A percentile compares a stretch with the other conserved stretches of the same genome.
These are phyloP conservation scores for Sordariomycetes sp. DNA, from an alignment of 2,329 filamentous ascomycete genomes.

Conservation along the genomic window DNA sequence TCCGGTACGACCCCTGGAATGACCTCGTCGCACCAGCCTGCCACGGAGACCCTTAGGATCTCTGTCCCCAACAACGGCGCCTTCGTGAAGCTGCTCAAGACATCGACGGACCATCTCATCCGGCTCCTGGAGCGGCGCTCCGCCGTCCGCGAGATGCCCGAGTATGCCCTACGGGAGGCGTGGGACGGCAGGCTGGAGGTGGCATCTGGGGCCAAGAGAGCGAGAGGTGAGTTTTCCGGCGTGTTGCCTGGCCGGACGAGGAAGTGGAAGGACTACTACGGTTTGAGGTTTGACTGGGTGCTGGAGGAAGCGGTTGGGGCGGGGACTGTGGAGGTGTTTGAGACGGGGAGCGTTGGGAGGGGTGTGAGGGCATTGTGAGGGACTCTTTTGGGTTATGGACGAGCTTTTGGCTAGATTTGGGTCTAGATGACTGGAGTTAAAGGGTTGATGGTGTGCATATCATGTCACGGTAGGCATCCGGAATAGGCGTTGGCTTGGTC, in stretches of 20 bases:
- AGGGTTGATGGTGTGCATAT: neutral
- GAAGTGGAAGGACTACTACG: constrained; percentile 63
- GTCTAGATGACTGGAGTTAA: neutral
- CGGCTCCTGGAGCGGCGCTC: constrained; percentile 43
- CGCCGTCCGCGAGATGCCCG: constrained; percentile 51
- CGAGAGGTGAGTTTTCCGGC: constrained; percentile 40
- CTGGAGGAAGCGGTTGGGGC: constrained; percentile 60
- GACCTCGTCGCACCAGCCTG: neutral
- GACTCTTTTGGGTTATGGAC: neutral
- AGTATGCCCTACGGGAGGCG: constrained; percentile 50
- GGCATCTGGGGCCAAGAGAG: constrained; percentile 33
- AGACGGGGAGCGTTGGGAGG: constrained; percentile 62
- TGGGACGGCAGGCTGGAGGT: constrained; percentile 46
- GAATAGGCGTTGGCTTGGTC: neutral
- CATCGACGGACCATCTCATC: constrained; percentile 50
- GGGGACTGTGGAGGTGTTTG: constrained; percentile 62
- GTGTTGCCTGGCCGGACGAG: constrained; percentile 50
- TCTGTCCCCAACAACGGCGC: constrained; percentile 57
- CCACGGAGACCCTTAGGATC: constrained; percentile 34
- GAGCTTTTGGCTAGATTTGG: neutral
- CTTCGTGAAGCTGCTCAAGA: constrained; percentile 54
- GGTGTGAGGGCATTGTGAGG: constrained; percentile 40
- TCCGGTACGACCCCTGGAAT: constrained; percentile 21
- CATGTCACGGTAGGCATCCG: neutral
- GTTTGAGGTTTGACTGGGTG: constrained; percentile 61